phyloP scores from a whole-genome alignment of 495 filamentous ascomycete genomes.

The Durotheca rogersii region DNA sequence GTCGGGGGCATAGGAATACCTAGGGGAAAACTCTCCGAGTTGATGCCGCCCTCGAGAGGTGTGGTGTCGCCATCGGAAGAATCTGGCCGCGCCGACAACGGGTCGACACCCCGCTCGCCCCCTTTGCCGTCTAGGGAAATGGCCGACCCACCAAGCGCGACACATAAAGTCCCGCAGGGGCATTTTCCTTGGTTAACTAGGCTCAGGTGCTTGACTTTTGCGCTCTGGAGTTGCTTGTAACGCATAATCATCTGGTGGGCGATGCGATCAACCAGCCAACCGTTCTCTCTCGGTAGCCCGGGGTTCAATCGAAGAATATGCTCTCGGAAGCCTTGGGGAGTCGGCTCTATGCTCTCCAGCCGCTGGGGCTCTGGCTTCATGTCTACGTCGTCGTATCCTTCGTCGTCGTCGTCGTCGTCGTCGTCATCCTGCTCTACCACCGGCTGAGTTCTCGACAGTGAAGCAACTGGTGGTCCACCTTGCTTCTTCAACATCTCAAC shows the following conservation, averaged over 20 bases:
- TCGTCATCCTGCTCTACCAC: conserved; percentile 40
- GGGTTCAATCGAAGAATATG: conserved; percentile 77
- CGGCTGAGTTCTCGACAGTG: conserved; percentile 45
- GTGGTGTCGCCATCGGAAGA: conserved; percentile 65
- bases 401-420: conserved; percentile 57
- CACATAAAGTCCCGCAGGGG: conserved; percentile 60
- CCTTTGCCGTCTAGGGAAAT: conserved; percentile 46
- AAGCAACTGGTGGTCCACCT: conserved; percentile 61
- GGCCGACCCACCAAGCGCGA: conserved; percentile 60
- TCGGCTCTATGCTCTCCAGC: conserved; percentile 66
- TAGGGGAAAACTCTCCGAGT: conserved; percentile 66
- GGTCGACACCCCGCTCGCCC: conserved; percentile 41
- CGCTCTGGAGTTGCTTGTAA: conserved; percentile 75
- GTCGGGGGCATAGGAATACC: conserved; percentile 86
- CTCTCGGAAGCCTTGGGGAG: conserved; percentile 70
- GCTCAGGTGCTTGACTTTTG: conserved; percentile 68
- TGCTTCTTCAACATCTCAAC: conserved; percentile 52
- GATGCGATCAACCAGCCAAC: conserved; percentile 77
- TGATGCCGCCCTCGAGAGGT: conserved; percentile 64
- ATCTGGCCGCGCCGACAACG: conserved; percentile 47
- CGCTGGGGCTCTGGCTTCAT: conserved; percentile 48
- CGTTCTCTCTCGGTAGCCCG: conserved; percentile 51
- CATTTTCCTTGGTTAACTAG: conserved; percentile 58
- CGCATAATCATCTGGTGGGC: conserved; percentile 75
- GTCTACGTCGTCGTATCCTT: conserved; percentile 52